Percentiles rank a stretch among this genome's conserved stretches.
These are phyloP conservation scores for Trichosporon inkin DNA, from an alignment of 1,284 basidiomycete genomes.

Conservation along the genomic window DNA sequence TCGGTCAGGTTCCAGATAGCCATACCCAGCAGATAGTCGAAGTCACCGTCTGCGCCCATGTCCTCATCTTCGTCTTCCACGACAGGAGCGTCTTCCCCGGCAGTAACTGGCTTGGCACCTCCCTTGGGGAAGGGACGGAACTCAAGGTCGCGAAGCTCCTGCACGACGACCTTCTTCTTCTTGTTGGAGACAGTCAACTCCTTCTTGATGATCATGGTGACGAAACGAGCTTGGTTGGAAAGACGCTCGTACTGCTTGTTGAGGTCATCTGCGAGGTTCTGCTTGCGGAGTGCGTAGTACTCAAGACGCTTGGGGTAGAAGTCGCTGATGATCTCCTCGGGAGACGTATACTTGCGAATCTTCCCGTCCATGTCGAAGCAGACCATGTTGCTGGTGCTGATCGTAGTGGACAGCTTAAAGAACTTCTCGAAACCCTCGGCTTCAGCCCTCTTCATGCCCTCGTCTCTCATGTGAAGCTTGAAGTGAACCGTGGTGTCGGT, in stretches of 20 bases:
- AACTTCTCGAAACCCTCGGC: slow-evolving; percentile 82
- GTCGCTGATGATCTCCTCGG: slow-evolving; percentile 90
- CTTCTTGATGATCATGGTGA: slow-evolving; percentile 90
- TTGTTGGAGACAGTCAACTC: slow-evolving; percentile 87
- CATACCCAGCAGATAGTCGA: slow-evolving; percentile 93
- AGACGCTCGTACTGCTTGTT: slow-evolving; percentile 78
- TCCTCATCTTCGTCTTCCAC: slow-evolving; percentile 59
- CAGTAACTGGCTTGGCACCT: slow-evolving; percentile 62
- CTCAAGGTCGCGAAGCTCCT: slow-evolving; percentile 73
- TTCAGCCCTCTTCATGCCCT: slow-evolving; percentile 80
- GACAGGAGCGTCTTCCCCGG: slow-evolving; percentile 65
- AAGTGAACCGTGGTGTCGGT: slow-evolving; percentile 92
- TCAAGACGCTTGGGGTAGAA: slow-evolving; percentile 87
- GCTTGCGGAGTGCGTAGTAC: slow-evolving; percentile 95
- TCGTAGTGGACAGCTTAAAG: slow-evolving; percentile 81
- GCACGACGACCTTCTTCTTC: slow-evolving; percentile 81
- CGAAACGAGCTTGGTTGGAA: slow-evolving; percentile 93
- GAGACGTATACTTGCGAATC: slow-evolving; percentile 86
- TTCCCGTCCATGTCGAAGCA: slow-evolving; percentile 95
- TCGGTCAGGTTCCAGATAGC: slow-evolving; percentile 89
- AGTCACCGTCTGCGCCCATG: slow-evolving; percentile 64
- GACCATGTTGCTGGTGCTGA: slow-evolving; percentile 96
- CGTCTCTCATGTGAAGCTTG: slow-evolving; percentile 70
- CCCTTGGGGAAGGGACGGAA: slow-evolving; percentile 79
- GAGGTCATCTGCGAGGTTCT: slow-evolving; percentile 78